Evolutionary conservation across 345 rosid genomes (phyloP).

Genomic region (Acer campestre): DNA sequence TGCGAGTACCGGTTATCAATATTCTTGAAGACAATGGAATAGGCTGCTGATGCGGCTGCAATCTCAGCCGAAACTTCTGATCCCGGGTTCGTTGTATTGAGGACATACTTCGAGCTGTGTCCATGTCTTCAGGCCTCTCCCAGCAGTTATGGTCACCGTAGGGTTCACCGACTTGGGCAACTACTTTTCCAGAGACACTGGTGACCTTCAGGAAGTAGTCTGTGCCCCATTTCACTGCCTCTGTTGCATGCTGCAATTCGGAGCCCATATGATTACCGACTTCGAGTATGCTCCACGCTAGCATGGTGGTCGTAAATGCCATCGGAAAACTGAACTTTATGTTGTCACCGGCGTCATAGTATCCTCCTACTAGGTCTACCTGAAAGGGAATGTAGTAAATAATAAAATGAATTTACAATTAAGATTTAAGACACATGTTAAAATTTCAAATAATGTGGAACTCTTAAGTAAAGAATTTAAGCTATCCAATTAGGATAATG

Average conservation of each 20-base stretch:
- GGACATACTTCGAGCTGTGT: slow-evolving; percentile 75
- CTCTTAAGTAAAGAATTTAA: neutral
- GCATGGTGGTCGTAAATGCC: slow-evolving; percentile 76
- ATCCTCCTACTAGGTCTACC: slow-evolving; percentile 71
- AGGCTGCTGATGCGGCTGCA: slow-evolving; percentile 79
- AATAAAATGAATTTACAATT: no score
- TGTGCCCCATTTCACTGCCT: slow-evolving; percentile 76
- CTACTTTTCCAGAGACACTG: slow-evolving; percentile 30
- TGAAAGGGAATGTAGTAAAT: neutral
- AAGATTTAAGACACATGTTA: no score
- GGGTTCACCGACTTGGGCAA: slow-evolving; percentile 58
- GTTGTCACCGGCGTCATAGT: slow-evolving; percentile 89
- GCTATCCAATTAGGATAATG: neutral
- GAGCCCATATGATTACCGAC: slow-evolving; percentile 50
- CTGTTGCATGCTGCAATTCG: slow-evolving; percentile 41
- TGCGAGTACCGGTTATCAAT: slow-evolving; percentile 41
- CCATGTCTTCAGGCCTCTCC: slow-evolving; percentile 97
- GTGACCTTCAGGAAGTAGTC: slow-evolving; percentile 80
- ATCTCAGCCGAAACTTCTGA: slow-evolving; percentile 84
- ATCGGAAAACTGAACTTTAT: slow-evolving; percentile 79
- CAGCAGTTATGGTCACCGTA: slow-evolving; percentile 67
- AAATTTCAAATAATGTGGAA: neutral
- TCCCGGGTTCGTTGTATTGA: slow-evolving; percentile 53
- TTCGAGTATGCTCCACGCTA: slow-evolving; percentile 80
- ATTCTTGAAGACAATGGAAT: slow-evolving; percentile 63